Evolutionary conservation across 1,139 yeast species (phyloP).

Genomic region (Ogataea hybrid): DNA sequence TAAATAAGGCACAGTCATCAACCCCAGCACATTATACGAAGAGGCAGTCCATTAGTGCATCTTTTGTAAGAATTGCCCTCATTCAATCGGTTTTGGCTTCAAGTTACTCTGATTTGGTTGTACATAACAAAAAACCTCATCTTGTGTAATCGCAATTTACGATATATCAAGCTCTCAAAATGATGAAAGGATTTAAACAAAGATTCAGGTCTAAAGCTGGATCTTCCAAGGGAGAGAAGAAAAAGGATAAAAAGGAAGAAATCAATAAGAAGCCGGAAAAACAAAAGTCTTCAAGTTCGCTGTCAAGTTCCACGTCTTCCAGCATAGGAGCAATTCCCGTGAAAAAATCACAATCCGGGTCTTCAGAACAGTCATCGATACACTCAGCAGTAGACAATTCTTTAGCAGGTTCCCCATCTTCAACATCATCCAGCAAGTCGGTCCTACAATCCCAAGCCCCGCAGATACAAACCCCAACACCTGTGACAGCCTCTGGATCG

Average conservation of each 20-base stretch:
- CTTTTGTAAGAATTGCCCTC: slow-evolving; percentile 4
- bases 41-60: slow-evolving; percentile 1
- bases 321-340: slow-evolving; percentile 14
- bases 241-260: slow-evolving; percentile 28
- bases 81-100: background rate
- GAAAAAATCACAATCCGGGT: slow-evolving; percentile 17
- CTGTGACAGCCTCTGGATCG: slow-evolving; percentile 7
- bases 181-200: slow-evolving; percentile 38
- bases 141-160: slow-evolving; percentile 8
- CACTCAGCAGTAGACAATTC: slow-evolving; percentile 17
- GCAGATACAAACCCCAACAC: slow-evolving; percentile 14
- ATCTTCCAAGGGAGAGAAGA: slow-evolving; percentile 22
- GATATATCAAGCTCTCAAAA: slow-evolving; percentile 14
- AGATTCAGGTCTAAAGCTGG: slow-evolving; percentile 33
- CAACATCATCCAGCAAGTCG: slow-evolving; percentile 19
- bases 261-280: slow-evolving; percentile 17
- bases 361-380: slow-evolving; percentile 17
- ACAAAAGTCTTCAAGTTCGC: slow-evolving; percentile 11
- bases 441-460: slow-evolving; percentile 14
- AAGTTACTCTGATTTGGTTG: background rate
- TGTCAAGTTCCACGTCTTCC: slow-evolving; percentile 12
- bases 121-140: background rate
- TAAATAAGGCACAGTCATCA: slow-evolving; percentile 1
- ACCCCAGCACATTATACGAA: background rate
- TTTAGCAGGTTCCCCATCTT: slow-evolving; percentile 17